Evolutionary conservation across 1,139 yeast genomes (phyloP).

Genomic region (Candida albicans): DNA sequence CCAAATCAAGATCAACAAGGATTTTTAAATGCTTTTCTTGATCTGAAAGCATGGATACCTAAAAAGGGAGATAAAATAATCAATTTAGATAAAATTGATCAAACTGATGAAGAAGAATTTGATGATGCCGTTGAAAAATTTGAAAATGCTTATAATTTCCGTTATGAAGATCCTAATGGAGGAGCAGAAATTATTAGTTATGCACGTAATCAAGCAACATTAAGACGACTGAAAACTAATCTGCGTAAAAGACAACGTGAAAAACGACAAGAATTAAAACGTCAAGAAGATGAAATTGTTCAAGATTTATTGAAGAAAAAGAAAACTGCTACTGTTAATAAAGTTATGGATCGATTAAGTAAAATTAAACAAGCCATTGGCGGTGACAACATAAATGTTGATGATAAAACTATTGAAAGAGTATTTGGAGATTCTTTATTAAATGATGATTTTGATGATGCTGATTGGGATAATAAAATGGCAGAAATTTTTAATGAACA

Average conservation of each 20-base stretch:
- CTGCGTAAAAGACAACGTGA: slow-evolving; percentile 84
- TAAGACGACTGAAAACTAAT: slow-evolving; percentile 76
- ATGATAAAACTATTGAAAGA: slow-evolving; percentile 59
- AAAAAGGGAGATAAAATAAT: slow-evolving; percentile 52
- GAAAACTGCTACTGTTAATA: slow-evolving; percentile 72
- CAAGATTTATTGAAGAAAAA: slow-evolving; percentile 68
- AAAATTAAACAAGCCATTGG: slow-evolving; percentile 85
- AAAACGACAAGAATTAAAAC: slow-evolving; percentile 55
- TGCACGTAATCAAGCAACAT: slow-evolving; percentile 92
- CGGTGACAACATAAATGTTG: slow-evolving; percentile 46
- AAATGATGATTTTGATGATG: slow-evolving; percentile 86
- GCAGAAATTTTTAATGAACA: slow-evolving; percentile 83
- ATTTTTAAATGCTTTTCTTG: slow-evolving; percentile 72
- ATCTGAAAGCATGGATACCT: slow-evolving; percentile 89
- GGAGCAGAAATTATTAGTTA: slow-evolving; percentile 93
- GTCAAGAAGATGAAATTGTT: slow-evolving; percentile 52
- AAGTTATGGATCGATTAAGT: slow-evolving; percentile 72
- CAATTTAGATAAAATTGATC: slow-evolving; percentile 55
- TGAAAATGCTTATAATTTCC: slow-evolving; percentile 90
- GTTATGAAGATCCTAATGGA: slow-evolving; percentile 89
- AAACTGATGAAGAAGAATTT: slow-evolving; percentile 80
- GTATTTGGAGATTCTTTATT: slow-evolving; percentile 74
- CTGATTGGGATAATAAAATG: slow-evolving; percentile 90
- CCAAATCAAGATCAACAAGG: slow-evolving; percentile 64
- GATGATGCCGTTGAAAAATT: slow-evolving; percentile 90